A percentile compares a stretch with the other conserved stretches of the same genome.
phyloP scores from a whole-genome alignment of 2,329 filamentous ascomycete species.

The Pseudomassariella vexata region DNA sequence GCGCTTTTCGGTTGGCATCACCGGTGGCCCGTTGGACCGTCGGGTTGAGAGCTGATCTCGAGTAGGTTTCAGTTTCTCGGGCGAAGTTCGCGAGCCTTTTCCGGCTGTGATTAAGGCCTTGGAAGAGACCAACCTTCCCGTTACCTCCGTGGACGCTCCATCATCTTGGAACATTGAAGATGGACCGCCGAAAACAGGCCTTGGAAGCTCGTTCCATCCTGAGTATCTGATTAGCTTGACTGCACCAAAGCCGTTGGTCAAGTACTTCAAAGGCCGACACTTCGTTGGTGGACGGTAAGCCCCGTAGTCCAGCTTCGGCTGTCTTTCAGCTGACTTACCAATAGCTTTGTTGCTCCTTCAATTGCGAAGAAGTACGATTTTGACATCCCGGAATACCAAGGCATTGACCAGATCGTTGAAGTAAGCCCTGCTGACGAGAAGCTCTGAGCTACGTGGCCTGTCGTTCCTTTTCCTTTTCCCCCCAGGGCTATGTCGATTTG shows the following conservation, averaged over 20 bases:
- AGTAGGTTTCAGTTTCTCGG: slow-evolving; percentile 82
- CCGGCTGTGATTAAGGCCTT: slow-evolving; percentile 73
- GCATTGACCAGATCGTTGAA: slow-evolving; percentile 86
- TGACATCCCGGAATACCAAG: slow-evolving; percentile 76
- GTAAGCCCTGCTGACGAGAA: slow-evolving; percentile 47
- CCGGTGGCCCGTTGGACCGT: slow-evolving; percentile 3
- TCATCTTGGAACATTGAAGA: slow-evolving; percentile 91
- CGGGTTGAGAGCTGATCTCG: neutral
- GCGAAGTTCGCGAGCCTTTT: slow-evolving; percentile 90
- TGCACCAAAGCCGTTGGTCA: slow-evolving; percentile 85
- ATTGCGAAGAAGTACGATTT: slow-evolving; percentile 84
- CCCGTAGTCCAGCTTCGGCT: slow-evolving; percentile 10
- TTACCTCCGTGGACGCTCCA: slow-evolving; percentile 87
- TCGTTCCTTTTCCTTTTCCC: neutral
- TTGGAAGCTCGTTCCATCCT: slow-evolving; percentile 78
- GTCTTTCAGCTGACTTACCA: slow-evolving; percentile 13
- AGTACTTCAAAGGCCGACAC: slow-evolving; percentile 79
- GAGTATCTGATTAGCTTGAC: slow-evolving; percentile 79
- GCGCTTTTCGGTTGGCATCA: slow-evolving; percentile 73
- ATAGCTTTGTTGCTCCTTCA: slow-evolving; percentile 69
- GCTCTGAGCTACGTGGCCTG: slow-evolving; percentile 33
- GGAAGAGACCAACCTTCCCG: slow-evolving; percentile 65
- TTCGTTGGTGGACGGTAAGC: slow-evolving; percentile 79
- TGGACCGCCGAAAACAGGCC: slow-evolving; percentile 71
- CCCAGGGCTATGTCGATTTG: slow-evolving; percentile 3